Evolutionary conservation across 805 yeast species (phyloP), one percentile per base, ranked within the genome.

Genomic region (Nematodospora valgi): DNA sequence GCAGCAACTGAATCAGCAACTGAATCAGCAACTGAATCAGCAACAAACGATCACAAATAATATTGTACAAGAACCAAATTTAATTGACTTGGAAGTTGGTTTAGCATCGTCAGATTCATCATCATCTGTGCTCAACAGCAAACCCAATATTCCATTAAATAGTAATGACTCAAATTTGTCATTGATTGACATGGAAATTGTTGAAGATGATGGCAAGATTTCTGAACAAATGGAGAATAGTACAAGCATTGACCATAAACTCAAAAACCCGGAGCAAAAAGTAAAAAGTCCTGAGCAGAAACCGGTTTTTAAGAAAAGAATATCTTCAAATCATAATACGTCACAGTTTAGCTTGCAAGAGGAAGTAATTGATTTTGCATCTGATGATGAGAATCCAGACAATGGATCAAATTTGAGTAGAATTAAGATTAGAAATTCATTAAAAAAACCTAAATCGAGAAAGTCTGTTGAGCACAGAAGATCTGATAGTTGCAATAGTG

Each of bases 281-380:
- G 12, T 22, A 11, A 11, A 12, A 22, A 11, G 24, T 11, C 24
- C 11, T 22, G 24, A 11, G 24, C 27, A 29, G 11, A 54, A 50
- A 31, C 65, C 61, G 3, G 54, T 46, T 31, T 62, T 53, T 45
- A 64, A 59, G 38, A 66, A 63, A 44, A 44, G 60, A 30, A 41
- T 58, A 10, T 47, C 61, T 1, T 53, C 58, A 4, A 58, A 52
- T 32, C 7, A 22, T 19, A 45, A 49, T 12, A 65, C 64, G 4
- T 47, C 54, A 7, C 56, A 46, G 28, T 44, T 64, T 25, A 56
- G 47, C 18, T 58, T 66, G 20, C 63, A 64, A 40, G 72, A 68
- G 44, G 70, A 68, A 40, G 69, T 66, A 3, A 59, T 68, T 37
- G 72, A 68, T 44, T 68, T 65, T 55, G 72, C 66, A 1, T 64